Percentiles rank a stretch among this genome's conserved stretches.
Evolutionary conservation across 2,329 filamentous ascomycete genomes (phyloP).

Genomic region (Aspergillus sp.): DNA sequence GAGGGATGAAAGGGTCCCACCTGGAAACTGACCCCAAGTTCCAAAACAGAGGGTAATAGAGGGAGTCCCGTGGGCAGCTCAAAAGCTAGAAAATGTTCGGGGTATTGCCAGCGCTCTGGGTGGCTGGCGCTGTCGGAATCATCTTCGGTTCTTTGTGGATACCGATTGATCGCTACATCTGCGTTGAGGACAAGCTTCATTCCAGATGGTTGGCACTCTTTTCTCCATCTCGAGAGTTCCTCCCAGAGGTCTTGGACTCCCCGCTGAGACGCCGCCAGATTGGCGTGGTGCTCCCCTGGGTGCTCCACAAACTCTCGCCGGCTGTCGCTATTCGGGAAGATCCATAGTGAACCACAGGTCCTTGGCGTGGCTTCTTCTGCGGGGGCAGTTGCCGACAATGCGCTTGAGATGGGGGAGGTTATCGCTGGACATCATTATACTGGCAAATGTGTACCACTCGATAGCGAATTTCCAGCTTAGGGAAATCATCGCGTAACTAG

Average conservation of each 20-base stretch:
- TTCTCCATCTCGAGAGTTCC: background rate
- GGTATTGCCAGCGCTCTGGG: background rate
- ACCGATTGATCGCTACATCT: background rate
- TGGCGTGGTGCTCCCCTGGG: conserved; percentile 1
- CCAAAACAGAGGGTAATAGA: background rate
- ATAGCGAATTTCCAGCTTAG: conserved; percentile 6
- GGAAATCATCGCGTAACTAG: conserved; percentile 11
- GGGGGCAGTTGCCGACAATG: background rate
- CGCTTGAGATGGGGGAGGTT: background rate
- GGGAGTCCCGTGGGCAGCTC: background rate
- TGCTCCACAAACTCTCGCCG: background rate
- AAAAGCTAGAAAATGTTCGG: background rate
- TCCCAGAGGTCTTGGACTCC: background rate
- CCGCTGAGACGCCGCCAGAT: background rate
- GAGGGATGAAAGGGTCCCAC: background rate
- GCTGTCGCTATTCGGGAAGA: background rate
- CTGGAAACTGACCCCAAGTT: background rate
- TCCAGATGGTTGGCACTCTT: background rate
- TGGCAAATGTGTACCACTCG: background rate
- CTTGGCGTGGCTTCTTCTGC: background rate
- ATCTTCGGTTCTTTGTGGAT: no score
- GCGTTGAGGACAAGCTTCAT: background rate
- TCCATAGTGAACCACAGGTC: conserved; percentile 3
- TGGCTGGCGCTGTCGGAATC: no score
- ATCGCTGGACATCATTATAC: background rate